Conservation (phyloP, 1,284 basidiomycete genomes). For the Apiotrichum siamense region DNA sequence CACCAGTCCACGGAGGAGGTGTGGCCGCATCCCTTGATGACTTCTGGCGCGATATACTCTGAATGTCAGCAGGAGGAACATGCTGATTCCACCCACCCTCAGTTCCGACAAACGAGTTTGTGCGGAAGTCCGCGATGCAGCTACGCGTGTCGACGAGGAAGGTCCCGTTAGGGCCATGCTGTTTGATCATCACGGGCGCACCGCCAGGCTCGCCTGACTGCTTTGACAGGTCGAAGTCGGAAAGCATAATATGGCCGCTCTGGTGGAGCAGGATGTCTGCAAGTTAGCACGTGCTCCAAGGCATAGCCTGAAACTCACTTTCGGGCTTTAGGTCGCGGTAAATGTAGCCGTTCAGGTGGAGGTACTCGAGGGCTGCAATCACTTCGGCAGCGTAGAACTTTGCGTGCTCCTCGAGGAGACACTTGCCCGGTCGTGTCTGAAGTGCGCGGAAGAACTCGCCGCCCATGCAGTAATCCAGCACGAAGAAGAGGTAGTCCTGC, state of each 20-base stretch:
- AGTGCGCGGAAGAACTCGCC: conserved; percentile 98
- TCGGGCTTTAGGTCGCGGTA: conserved; percentile 99
- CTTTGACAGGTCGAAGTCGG: conserved; percentile 98
- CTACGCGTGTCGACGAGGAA: conserved; percentile 82
- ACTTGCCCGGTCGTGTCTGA: conserved; percentile 91
- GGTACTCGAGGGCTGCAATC: conserved; percentile 92
- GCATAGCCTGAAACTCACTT: conserved; percentile 66
- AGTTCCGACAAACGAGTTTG: conserved; percentile 97
- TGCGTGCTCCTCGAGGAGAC: conserved; percentile 88
- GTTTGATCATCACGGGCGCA: conserved; percentile 83
- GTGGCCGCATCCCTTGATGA: conserved; percentile 95
- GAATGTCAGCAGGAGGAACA: conserved; percentile 9
- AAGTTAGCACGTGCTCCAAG: not conserved
- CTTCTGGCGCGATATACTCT: conserved; percentile 99
- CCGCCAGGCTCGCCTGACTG: conserved; percentile 81
- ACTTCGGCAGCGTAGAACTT: conserved; percentile 99
- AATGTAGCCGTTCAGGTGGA: conserved; percentile 98
- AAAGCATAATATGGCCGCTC: conserved; percentile 98
- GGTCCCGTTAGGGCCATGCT: conserved; percentile 80
- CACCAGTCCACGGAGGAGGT: conserved; percentile 99
- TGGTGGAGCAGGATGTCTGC: conserved; percentile 96
- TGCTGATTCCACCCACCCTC: conserved; percentile 56
- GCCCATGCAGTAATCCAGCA: conserved; percentile 99
- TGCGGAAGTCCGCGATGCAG: conserved; percentile 95
- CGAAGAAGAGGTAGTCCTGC: conserved; percentile 93